Base-by-base conservation (phyloP, 2,329 filamentous ascomycete genomes). In the Rasamsonia emersonii region DNA sequence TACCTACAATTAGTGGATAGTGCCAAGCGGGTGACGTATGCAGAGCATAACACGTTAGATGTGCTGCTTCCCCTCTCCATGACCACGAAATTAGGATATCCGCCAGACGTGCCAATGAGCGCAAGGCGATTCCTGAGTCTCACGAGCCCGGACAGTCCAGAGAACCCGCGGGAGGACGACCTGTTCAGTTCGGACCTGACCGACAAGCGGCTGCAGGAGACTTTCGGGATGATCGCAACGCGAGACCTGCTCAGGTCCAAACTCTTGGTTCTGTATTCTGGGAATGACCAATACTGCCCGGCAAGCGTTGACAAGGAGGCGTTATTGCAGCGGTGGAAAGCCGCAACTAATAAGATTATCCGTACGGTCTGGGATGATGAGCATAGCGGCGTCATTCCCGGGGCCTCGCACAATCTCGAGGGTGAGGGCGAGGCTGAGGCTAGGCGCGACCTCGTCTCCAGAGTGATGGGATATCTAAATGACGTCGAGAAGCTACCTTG, bases 141-240 rank as follows among this genome's bases (percentile, higher is more conserved):
- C 5, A 62, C 69, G 0, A 65, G 61, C 23, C 64, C 65, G 0
- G 58, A 58, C 27, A 71, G 67, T 14, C 73, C 73, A 1, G 61
- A 65, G 28, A 57, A 65, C 30, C 67, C 76, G 4, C 82, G 79
- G 7, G 80, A 83, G 37, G 88, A 95, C 53, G 88, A 94, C 53
- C 85, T 82, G 50, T 94, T 93, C 61, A 88, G 82, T n/a, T 78
- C 76, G 3, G 82, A 91, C 50, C 61, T 91, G n/a, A 56, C 64
- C 0, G 70, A 75, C 24, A 65, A 72, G 18, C 64, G 67, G 11
- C 62, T 86, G 5, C 49, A 57, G 15, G 53, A 53, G 9, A 79
- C 79, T n/a, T 94, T 89, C 70, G 71, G 77, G 3, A 62, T 47
- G 40, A 54, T 70, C 21, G 45, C 49, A 1, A 31, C 49, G 13